Evolutionary conservation across 192 early-diverging fungal genomes (phyloP).

Genomic region (Powellomyces hirtus): DNA sequence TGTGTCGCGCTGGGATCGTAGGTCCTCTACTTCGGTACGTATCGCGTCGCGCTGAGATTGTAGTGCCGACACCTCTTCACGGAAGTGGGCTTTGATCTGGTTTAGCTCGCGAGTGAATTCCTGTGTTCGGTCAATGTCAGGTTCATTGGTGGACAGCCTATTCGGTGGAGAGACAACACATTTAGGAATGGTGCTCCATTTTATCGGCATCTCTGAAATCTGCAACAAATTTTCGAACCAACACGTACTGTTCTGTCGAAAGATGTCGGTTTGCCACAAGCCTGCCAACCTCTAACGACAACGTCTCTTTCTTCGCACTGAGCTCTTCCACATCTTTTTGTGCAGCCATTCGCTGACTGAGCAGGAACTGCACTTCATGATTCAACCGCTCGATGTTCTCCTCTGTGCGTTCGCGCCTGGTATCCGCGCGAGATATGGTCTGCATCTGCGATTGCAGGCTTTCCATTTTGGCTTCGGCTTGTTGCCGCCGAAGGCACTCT

Average conservation of each 20-base stretch:
- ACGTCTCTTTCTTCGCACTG: not conserved
- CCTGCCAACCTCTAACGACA: conserved; percentile 5
- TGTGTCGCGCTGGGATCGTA: conserved; percentile 2
- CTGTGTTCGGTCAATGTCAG: conserved; percentile 5
- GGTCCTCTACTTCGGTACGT: not conserved
- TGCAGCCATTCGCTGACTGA: not conserved
- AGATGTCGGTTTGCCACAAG: not conserved
- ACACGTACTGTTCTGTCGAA: too few species aligned
- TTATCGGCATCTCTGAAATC: too few species aligned
- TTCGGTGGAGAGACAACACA: too few species aligned
- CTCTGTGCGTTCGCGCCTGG: not conserved
- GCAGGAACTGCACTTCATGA: conserved; percentile 5
- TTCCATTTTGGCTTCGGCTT: conserved; percentile 15
- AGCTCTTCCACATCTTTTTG: conserved; percentile 12
- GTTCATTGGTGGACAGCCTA: not conserved
- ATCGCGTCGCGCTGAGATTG: conserved; percentile 19
- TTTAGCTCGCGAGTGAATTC: conserved; percentile 12
- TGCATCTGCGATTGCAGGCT: conserved; percentile 8
- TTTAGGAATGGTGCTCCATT: too few species aligned
- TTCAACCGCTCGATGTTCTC: conserved; percentile 5
- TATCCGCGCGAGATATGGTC: not conserved
- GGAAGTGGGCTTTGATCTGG: conserved; percentile 14
- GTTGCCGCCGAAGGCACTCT: conserved; percentile 12
- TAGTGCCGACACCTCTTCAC: not conserved
- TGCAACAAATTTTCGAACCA: not conserved